phyloP scores from a whole-genome alignment of 2,329 filamentous ascomycete species.

The Aureobasidium melanogenum region DNA sequence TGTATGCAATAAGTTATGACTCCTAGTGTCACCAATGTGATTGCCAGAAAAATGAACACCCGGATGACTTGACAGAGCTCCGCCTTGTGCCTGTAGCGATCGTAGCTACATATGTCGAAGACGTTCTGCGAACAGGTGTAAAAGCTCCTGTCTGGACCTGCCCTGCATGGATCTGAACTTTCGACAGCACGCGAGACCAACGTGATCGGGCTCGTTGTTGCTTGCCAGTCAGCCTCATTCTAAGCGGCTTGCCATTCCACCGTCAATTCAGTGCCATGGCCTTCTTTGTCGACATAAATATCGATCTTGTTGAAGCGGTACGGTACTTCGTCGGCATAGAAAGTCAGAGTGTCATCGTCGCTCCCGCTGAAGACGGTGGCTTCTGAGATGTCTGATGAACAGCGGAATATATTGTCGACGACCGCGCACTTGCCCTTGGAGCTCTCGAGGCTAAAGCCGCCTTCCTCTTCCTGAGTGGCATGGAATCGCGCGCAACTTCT shows the following conservation, averaged over 20 bases:
- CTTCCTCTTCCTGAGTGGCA: conserved; percentile 33
- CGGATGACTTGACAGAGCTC: neutral
- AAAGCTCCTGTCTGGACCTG: neutral
- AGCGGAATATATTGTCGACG: conserved; percentile 44
- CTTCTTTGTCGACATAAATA: conserved; percentile 29
- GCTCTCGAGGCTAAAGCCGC: conserved; percentile 48
- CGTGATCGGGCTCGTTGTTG: too few relatives aligned
- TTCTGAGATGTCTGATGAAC: conserved; percentile 39
- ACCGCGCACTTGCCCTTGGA: conserved; percentile 53
- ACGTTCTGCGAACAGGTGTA: neutral
- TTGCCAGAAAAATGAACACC: neutral
- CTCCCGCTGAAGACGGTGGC: conserved; percentile 33
- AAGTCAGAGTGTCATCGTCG: conserved; percentile 29
- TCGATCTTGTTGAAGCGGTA: conserved; percentile 35
- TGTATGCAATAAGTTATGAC: neutral
- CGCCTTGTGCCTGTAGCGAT: neutral
- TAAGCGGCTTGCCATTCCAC: conserved; percentile 30
- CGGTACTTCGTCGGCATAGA: conserved; percentile 36
- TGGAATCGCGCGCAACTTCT: conserved; percentile 61
- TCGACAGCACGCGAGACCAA: neutral
- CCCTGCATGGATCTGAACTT: neutral
- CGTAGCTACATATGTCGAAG: neutral
- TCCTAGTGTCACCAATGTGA: neutral
- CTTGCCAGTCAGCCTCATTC: conserved; percentile 30
- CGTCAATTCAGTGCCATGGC: conserved; percentile 25